phyloP scores from a whole-genome alignment of 225 moss, liverwort and hornwort species.

The Climacium dendroides region DNA sequence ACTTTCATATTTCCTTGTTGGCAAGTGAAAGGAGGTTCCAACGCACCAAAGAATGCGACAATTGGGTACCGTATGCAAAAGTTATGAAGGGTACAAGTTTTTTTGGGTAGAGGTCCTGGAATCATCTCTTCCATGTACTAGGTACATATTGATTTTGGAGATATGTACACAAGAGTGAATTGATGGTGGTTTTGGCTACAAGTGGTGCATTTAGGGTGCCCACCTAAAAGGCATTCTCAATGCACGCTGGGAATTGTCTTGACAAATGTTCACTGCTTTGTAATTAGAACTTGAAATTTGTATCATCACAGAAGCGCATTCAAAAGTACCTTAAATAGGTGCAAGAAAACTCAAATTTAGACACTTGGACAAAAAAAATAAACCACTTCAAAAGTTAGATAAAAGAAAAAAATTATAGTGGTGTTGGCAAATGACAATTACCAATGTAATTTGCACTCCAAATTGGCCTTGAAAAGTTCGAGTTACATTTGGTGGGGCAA shows the following conservation, averaged over 20 bases:
- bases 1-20: neutral
- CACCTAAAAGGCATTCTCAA: neutral
- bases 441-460: neutral
- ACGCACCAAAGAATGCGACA: fast-evolving
- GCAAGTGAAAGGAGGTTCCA: neutral
- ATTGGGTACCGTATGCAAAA: fast-evolving
- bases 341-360: neutral
- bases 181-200: neutral
- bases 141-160: neutral
- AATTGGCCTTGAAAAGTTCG: neutral
- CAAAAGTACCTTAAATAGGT: neutral
- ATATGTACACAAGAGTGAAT: neutral
- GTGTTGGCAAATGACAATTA: fast-evolving
- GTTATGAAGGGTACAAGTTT: neutral
- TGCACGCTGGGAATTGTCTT: neutral
- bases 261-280: neutral
- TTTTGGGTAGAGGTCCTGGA: neutral
- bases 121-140: fast-evolving
- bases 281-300: too few relatives aligned
- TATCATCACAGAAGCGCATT: fast-evolving
- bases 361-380: neutral
- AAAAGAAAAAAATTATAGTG: neutral
- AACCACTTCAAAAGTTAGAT: neutral
- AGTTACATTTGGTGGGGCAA: fast-evolving
- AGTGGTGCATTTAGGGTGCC: too few relatives aligned